A percentile compares a stretch with the other conserved stretches of the same genome.
These are phyloP conservation scores for Cladosporium sp. DNA, from an alignment of 2,329 filamentous ascomycete species.

Conservation along the genomic window DNA sequence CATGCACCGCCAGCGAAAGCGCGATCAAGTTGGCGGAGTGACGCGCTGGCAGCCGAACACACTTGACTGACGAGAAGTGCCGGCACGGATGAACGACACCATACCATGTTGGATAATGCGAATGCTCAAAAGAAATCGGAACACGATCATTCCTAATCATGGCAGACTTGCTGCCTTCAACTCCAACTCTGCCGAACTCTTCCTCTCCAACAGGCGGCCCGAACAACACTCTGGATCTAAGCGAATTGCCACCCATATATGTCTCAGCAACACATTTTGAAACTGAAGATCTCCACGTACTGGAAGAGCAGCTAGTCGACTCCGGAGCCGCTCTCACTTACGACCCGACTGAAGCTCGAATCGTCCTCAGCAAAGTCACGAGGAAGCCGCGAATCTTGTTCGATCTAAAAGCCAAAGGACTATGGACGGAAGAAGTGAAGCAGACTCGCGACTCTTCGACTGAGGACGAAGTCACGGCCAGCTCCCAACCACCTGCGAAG, in stretches of 20 bases:
- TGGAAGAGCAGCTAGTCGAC: conserved; percentile 63
- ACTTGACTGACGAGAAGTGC: background rate
- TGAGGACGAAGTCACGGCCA: background rate
- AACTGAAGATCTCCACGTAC: conserved; percentile 59
- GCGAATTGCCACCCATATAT: conserved; percentile 64
- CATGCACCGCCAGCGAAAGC: background rate
- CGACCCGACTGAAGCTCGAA: conserved; percentile 67
- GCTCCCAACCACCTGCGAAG: background rate
- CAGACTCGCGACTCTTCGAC: background rate
- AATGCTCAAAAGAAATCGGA: background rate
- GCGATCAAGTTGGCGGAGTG: background rate
- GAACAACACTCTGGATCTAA: conserved; percentile 41
- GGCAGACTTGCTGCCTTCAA: background rate
- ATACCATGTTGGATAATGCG: background rate
- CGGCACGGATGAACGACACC: background rate
- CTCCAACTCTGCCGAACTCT: conserved; percentile 7
- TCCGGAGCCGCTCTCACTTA: conserved; percentile 64
- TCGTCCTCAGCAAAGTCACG: conserved; percentile 73
- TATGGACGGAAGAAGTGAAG: conserved; percentile 57
- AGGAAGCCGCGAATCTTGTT: conserved; percentile 71
- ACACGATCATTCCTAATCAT: background rate
- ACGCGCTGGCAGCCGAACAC: background rate
- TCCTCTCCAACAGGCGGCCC: background rate
- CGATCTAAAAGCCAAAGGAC: conserved; percentile 69
- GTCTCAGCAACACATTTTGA: conserved; percentile 71